Evolutionary conservation across 2,329 filamentous ascomycete species (phyloP), one percentile per base, ranked within the genome.

Genomic region (Colletotrichum agaves): DNA sequence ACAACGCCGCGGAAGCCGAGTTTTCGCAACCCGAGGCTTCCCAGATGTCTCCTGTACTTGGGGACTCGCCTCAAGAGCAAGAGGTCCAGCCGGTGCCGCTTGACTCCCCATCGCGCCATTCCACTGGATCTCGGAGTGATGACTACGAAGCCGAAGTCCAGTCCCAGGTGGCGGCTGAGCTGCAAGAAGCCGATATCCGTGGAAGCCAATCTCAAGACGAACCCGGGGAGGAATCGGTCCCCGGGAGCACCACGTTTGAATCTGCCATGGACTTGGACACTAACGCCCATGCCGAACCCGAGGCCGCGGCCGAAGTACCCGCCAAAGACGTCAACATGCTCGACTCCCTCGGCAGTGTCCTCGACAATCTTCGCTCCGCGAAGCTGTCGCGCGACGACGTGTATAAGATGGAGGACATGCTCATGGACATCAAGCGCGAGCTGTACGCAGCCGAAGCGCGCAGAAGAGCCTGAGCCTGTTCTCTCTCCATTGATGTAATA

Each of bases 371-470:
- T 65, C 86, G 84, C 61, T 80, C 79, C 31, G 83, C 89, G 21
- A 82, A 86, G 15, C 78, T 97, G 46, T 88, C 88, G 15, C 84
- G 87, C 11, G 83, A 87, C 11, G 89, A 93, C 69, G 87, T 93
- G 60, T 85, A 89, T 67, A 85, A 90, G 75, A 84, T 96, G 71
- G 93, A 96, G 74, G 91, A 94, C 75, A 81, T 93, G 73, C 84
- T 96, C 75, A 93, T 94, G 81, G 91, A 95, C 76, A 88, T 95
- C 71, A 90, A 92, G 77, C 85, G 87, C 70, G 89, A 91, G 76
- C 84, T 94, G 58, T 92, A 91, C 76, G 88, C 90, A 63, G 93
- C 92, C 15, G 89, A 89, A 73, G 82, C 82, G 73, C 84, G 91
- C 69, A 85, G 87, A 41, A 78, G 84, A 67, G 70, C 80, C 52